Percentiles rank a stretch among this genome's conserved stretches.
phyloP scores from a whole-genome alignment of 2,329 filamentous ascomycete genomes.

The Lachnellula cervina region DNA sequence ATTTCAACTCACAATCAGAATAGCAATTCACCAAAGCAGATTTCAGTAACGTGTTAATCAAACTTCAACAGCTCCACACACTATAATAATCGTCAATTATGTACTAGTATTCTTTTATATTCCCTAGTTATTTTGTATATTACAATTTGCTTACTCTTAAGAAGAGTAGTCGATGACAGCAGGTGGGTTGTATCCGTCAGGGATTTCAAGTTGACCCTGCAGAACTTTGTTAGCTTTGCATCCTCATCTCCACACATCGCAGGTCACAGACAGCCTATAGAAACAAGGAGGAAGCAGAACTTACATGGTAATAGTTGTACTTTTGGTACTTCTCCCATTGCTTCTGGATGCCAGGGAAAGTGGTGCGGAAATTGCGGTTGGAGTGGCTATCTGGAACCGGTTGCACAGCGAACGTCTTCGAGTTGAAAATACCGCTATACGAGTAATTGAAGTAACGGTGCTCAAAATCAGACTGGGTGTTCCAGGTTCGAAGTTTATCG shows the following conservation, averaged over 20 bases:
- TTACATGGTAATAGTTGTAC: conserved; percentile 27
- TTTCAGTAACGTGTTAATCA: too few relatives aligned
- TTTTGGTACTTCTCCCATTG: conserved; percentile 24
- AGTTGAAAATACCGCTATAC: conserved; percentile 38
- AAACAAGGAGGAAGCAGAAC: conserved; percentile 10
- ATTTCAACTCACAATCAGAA: too few relatives aligned
- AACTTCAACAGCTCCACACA: too few relatives aligned
- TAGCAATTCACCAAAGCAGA: too few relatives aligned
- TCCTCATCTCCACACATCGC: conserved; percentile 6
- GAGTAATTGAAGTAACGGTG: conserved; percentile 41
- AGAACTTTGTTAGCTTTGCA: conserved; percentile 19
- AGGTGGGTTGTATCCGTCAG: conserved; percentile 12
- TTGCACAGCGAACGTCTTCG: conserved; percentile 28
- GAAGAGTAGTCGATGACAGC: not conserved
- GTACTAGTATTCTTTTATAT: too few relatives aligned
- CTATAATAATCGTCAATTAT: too few relatives aligned
- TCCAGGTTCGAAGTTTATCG: conserved; percentile 38
- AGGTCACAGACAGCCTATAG: conserved; percentile 7
- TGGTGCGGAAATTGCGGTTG: conserved; percentile 26
- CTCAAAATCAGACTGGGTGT: conserved; percentile 25
- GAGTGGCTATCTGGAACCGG: conserved; percentile 33
- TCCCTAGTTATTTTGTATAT: too few relatives aligned
- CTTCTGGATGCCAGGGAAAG: conserved; percentile 27
- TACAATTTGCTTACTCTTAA: too few relatives aligned
- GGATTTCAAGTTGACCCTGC: conserved; percentile 5